Base-by-base conservation (phyloP, 345 rosid genomes). In the Aurinia saxatilis region DNA sequence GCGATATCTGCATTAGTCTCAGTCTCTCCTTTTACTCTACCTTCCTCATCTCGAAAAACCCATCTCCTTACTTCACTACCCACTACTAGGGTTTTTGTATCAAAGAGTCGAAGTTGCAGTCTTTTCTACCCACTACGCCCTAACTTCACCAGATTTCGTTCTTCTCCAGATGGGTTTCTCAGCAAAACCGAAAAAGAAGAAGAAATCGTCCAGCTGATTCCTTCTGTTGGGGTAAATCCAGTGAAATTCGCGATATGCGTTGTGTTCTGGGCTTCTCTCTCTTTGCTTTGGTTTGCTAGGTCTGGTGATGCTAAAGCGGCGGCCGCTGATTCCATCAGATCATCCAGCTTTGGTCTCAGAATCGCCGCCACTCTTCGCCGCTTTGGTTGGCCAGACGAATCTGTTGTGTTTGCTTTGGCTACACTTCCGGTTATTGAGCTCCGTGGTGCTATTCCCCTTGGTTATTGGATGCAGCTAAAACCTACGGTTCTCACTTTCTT, bases 371-470 rank as follows among this genome's bases (percentile, higher is more conserved):
- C 80, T n/a, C 75, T 92, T 37, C 78, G 93, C 35, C 72, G 85
- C 15, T 81, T 68, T 5, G 95, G 98, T 19, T 92, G 87, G 91
- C 86, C 84, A 0, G 96, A 89, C 40, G 86, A 86, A 66, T 84
- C 87, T 38, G 93, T 86, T 23, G 98, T 88, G 17, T 88, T 92
- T 72, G 80, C 95, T 38, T 88, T 92, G 13, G 93, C 98, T 19
- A 92, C 95, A 10, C 91, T 89, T 55, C 98, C 96, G 1, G 74
- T 92, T 52, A 66, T 92, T 45, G 98, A 92, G 76, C 98, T 92
- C 41, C 95, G 96, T 31, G 93, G 98, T 53, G 98, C 96, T 37
- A 89, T 86, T 27, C 98, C 96, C 3, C 95, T 92, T 39, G 98
- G 98, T 56, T 89, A 92, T 61, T 92, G 98, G 98, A 77, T 92